phyloP scores from a whole-genome alignment of 495 filamentous ascomycete species.

The Rhypophila decipiens region DNA sequence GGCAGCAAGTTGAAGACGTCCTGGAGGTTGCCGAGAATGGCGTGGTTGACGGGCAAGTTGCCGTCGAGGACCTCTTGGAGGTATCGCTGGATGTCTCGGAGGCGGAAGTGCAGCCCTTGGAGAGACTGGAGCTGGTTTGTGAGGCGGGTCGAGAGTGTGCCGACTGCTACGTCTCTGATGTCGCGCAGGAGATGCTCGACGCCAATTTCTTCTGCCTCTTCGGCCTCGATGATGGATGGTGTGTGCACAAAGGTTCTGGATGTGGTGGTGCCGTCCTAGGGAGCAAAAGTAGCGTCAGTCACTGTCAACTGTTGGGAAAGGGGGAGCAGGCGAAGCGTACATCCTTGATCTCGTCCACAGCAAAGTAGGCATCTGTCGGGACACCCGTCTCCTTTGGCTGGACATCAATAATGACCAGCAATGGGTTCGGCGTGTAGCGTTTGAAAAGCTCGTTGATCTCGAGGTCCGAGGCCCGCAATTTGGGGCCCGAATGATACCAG shows the following conservation, averaged over 20 bases:
- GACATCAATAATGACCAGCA: conserved; percentile 97
- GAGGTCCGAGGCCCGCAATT: conserved; percentile 91
- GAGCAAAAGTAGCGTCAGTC: no score
- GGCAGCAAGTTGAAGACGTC: conserved; percentile 98
- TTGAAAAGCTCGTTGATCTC: conserved; percentile 99
- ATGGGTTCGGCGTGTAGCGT: conserved; percentile 91
- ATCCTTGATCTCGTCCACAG: conserved; percentile 99
- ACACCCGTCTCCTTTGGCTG: conserved; percentile 98
- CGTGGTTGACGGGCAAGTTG: conserved; percentile 91
- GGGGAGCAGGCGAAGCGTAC: conserved; percentile 53
- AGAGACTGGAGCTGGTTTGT: conserved; percentile 96
- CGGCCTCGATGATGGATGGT: conserved; percentile 97
- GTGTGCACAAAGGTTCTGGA: conserved; percentile 98
- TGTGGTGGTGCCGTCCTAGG: conserved; percentile 94
- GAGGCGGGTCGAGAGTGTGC: conserved; percentile 95
- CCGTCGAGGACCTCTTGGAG: conserved; percentile 92
- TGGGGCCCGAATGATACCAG: conserved; percentile 98
- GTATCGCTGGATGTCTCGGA: conserved; percentile 92
- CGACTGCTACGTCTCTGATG: conserved; percentile 96
- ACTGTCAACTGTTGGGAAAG: no score
- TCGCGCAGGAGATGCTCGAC: conserved; percentile 97
- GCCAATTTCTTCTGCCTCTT: conserved; percentile 98
- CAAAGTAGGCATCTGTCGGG: conserved; percentile 98
- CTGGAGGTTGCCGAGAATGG: conserved; percentile 94
- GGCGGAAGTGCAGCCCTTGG: conserved; percentile 89